Base-by-base conservation (phyloP, 495 filamentous ascomycete species). In the Aspergillus leporis region DNA sequence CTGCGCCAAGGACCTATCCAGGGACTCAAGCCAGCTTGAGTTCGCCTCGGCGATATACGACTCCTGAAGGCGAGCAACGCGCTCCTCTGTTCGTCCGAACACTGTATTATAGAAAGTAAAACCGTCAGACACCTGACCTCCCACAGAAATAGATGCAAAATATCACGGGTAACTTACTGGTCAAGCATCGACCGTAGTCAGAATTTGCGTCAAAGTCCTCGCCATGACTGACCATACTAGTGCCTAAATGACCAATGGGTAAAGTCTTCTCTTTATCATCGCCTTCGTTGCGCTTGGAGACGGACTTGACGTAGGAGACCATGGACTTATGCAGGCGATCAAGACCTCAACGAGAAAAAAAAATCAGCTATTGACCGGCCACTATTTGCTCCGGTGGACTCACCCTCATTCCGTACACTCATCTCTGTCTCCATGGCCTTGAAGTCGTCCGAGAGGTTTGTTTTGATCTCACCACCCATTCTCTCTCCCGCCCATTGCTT, bases 401-500 rank as follows among this genome's bases (percentile, higher is more conserved):
- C 79, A 96, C 94, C 94, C 56, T 98, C 91, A 66, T 96, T 88
- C 47, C 94, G 83, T 61, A 97, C 81, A 46, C 82, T 82, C 95
- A 98, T 98, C 74, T 98, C 95, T 47, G 85, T 83, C 73, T 98
- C 93, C 68, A 97, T 76, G 55, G 86, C 84, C 77, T 92, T 97
- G 83, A 98, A 98, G 61, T 98, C 90, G 52, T 98, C 92, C 0
- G 92, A 89, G 52, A 91, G 85, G 68, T 78, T 87, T 13, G 93
- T 97, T 77, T 93, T 96, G 68, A 85, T 84, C 74, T 98, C 94
- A 50, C 86, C 86, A 64, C 94, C 94, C 92, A 98, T 97, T 76
- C 92, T 87, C 79, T 98, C 94, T 55, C 91, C 91, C 12, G 92
- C 92, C 93, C 93, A 98, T 88, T 98, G 94, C 81, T 94, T 96